Evolutionary conservation across 306 rosid genomes (phyloP), one percentile per base, ranked within the genome.

Genomic region (Glycyrrhiza uralensis): DNA sequence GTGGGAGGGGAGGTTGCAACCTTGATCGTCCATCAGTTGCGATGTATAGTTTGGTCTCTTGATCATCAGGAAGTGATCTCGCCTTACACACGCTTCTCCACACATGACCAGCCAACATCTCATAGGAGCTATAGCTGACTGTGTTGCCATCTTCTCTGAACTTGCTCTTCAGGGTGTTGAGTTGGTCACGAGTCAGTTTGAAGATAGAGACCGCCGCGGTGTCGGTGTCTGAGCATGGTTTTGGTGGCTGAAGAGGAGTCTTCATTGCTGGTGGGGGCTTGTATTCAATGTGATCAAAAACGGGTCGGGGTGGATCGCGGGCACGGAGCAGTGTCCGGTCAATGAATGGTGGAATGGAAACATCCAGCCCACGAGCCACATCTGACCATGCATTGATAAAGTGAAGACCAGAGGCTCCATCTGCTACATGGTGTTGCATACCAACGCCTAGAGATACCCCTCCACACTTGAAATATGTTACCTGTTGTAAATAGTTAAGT

Each of bases 401-500:
- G 70, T 91, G 98, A 36, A 93, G 90, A 15, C 92, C 98, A 32
- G 98, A 83, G 59, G 76, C 80, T 20, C 98, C 98, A 74, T 93
- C 98, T 4, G 90, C 97, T 7, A 11, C 92, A 13, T 87, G 89
- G 68, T 93, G 97, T 22, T 93, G 90, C 96, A 91, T 87, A 0
- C 94, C 98, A 11, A 93, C 97, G 0, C 98, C 98, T 38, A 93
- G 79, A 0, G 97, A 93, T 2, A 87, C 96, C 12, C 97, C 98
- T 6, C 98, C 95, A 56, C 98, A 93, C 81, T 90, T 87, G 64
- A 93, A 93, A 75, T 86, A 42, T 0, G 98, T 94, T 65, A 94
- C 91, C 98, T 93, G 76, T 62, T 88, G 73, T 65, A 56, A 42
- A 35, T 50, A 7, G 63, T n/a, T 42, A 54, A 30, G 51, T 14